Conservation (phyloP, 768 basidiomycete species). For the Cystobasidium onofrii region DNA sequence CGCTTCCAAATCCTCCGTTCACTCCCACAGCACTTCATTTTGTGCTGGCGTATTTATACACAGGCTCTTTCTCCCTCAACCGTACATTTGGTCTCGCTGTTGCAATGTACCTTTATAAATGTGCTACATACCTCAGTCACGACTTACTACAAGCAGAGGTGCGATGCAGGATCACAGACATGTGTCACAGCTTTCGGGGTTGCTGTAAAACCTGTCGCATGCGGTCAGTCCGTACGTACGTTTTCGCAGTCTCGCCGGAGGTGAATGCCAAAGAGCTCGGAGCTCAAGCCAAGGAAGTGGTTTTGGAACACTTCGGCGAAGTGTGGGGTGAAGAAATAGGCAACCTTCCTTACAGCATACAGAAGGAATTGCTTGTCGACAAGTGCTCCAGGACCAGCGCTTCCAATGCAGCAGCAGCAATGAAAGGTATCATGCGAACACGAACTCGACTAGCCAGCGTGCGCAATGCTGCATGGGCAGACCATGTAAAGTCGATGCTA, state of each 20-base stretch:
- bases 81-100: conserved; percentile 86
- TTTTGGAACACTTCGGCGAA: conserved; percentile 77
- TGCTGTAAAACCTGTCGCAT: conserved; percentile 70
- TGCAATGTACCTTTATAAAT: conserved; percentile 77
- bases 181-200: conserved; percentile 86
- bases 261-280: conserved; percentile 66
- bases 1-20: conserved; percentile 82
- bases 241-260: conserved; percentile 68
- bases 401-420: conserved; percentile 58
- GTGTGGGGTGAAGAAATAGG: conserved; percentile 81
- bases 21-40: conserved; percentile 86
- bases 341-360: conserved; percentile 56
- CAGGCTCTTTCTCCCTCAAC: conserved; percentile 86
- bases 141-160: conserved; percentile 66
- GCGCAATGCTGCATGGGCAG: conserved; percentile 53
- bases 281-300: conserved; percentile 61
- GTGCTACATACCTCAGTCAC: conserved; percentile 70
- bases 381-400: conserved; percentile 63
- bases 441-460: conserved; percentile 49
- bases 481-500: conserved; percentile 61
- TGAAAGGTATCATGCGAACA: conserved; percentile 51
- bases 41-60: conserved; percentile 87
- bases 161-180: conserved; percentile 70
- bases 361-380: conserved; percentile 64
- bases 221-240: conserved; percentile 70